Evolutionary conservation across 2,329 filamentous ascomycete genomes (phyloP).

Genomic region (Davidsoniella eucalypti): DNA sequence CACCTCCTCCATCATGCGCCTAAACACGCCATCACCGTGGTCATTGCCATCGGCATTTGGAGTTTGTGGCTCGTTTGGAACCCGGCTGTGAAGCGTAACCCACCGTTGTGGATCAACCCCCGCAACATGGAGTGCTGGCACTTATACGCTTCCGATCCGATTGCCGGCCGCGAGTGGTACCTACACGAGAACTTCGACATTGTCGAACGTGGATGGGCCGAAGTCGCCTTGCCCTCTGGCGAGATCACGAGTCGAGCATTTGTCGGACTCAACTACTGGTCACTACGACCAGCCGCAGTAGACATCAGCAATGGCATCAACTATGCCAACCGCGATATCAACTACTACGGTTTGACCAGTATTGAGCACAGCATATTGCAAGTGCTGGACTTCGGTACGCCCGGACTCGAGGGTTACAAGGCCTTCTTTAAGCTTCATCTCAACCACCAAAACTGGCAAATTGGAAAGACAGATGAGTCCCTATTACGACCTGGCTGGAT

Average conservation of each 20-base stretch:
- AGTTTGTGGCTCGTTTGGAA: slow-evolving; percentile 2
- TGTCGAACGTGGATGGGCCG: background rate
- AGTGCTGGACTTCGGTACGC: background rate
- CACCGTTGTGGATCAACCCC: background rate
- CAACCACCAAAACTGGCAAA: background rate
- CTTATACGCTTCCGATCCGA: background rate
- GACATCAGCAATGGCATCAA: background rate
- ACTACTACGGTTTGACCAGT: background rate
- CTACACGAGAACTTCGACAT: background rate
- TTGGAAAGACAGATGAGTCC: background rate
- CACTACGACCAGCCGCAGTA: background rate
- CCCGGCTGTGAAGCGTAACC: background rate
- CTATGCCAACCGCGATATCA: background rate
- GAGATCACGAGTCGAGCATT: background rate
- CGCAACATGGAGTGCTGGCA: background rate
- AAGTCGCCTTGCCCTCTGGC: background rate
- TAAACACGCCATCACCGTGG: background rate
- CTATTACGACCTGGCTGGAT: too few relatives aligned
- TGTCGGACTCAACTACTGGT: background rate
- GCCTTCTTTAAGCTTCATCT: background rate
- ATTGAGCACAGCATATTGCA: slow-evolving; percentile 6
- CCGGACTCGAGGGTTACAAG: background rate
- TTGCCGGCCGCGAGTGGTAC: background rate
- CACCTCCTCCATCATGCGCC: background rate
- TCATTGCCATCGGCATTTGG: background rate